Base-by-base conservation (phyloP, 2,329 filamentous ascomycete genomes). In the Westerdykella sp. region DNA sequence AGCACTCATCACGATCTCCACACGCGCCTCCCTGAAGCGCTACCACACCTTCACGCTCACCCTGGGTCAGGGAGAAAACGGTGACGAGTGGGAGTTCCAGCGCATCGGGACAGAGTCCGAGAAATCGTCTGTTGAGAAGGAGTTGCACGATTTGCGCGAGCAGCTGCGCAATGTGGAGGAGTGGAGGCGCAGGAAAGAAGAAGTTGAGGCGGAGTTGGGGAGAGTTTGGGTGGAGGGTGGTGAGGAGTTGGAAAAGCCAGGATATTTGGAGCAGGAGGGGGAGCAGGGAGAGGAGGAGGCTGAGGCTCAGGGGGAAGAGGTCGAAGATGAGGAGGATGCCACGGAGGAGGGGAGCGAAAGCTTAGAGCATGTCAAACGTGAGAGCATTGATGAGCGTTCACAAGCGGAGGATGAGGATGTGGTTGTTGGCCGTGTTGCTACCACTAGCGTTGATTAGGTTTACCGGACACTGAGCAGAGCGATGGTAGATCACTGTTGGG, bases 1-100 rank as follows among this genome's bases (percentile, higher is more conserved):
- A 87, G 84, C 93, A 1, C 73, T 98, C 3, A 93, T 98, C 56
- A 98, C 93, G 0, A 91, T 98, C 47, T 95, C 89, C 1, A 98
- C 93, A 0, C 84, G 93, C 35, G 91, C 87, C 12, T 95, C 88
- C 16, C 77, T 98, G 45, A 96, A 96, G 69, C 90, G 91, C 60
- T 97, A 97, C 62, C 93, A 98, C 70, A 90, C 83, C 0, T 96
- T 83, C 69, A 95, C 94, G 55, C 80, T 98, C 9, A 84, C 83
- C 3, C 79, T 98, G 4, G 90, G 90, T 22, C 71, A 85, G 46
- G 91, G 90, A 40, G 81, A 86, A 13, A 78, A 81, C 40, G 87
- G 85, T n/a, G 84, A 87, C 42, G 85, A 85, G 58, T 97, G 93
- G 88, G 84, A 91, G 53, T 86, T 95, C 65, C 86, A 96, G 66